Evolutionary conservation across 2,329 filamentous ascomycete species (phyloP).

Genomic region (Aureobasidium vineae): DNA sequence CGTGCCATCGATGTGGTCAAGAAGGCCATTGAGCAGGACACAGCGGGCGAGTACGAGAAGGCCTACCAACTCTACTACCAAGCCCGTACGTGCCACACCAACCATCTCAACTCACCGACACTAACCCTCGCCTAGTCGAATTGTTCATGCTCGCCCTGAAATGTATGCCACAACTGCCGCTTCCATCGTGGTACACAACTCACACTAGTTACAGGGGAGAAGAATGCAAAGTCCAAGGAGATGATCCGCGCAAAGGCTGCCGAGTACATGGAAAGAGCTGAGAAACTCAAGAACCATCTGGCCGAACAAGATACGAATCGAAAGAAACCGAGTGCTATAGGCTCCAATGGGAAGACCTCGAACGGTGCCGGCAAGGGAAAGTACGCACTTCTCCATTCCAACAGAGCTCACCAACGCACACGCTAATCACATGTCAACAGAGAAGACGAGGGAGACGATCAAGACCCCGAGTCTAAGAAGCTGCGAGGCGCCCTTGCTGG

Average conservation of each 20-base stretch:
- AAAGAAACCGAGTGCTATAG: constrained; percentile 70
- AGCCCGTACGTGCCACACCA: constrained; percentile 49
- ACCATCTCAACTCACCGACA: constrained; percentile 22
- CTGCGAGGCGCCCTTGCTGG: constrained; percentile 84
- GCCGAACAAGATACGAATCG: constrained; percentile 67
- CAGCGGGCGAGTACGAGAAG: constrained; percentile 92
- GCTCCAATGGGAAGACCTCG: constrained; percentile 66
- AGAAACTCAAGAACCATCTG: constrained; percentile 94
- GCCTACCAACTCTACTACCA: constrained; percentile 96
- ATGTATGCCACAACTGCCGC: constrained; percentile 51
- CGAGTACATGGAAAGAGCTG: constrained; percentile 98
- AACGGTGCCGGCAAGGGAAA: constrained; percentile 62
- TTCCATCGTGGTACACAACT: neutral
- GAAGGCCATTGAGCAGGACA: constrained; percentile 95
- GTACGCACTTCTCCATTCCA: constrained; percentile 38
- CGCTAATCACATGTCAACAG: constrained; percentile 15
- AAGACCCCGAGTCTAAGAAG: constrained; percentile 94
- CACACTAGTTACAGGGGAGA: constrained; percentile 64
- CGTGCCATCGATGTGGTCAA: constrained; percentile 96
- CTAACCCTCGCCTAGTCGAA: constrained; percentile 59
- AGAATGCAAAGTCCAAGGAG: constrained; percentile 94
- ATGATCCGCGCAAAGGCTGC: constrained; percentile 94
- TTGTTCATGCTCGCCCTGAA: constrained; percentile 98
- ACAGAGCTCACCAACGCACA: neutral
- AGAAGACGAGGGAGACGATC: constrained; percentile 61